A percentile compares a stretch with the other conserved stretches of the same genome.
Evolutionary conservation across 2,329 filamentous ascomycete genomes (phyloP).

Genomic region (Trichoderma endophyticum): DNA sequence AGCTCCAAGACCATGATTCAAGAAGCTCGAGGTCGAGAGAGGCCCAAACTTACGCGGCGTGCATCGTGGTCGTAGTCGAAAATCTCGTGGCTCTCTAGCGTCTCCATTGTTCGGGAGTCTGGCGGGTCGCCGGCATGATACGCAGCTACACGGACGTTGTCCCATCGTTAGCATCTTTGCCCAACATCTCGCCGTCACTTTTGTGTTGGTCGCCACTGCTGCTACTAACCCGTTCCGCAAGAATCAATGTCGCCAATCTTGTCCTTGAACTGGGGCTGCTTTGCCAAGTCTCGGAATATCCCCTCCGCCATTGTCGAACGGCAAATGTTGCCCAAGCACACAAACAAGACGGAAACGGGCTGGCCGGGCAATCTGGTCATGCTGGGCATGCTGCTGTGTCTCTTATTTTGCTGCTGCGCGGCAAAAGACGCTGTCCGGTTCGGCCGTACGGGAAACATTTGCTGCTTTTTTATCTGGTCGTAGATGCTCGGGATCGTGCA

Average conservation of each 20-base stretch:
- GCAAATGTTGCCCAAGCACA: slow-evolving; percentile 97
- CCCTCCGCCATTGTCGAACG: slow-evolving; percentile 93
- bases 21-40: neutral
- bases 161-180: neutral
- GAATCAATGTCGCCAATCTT: slow-evolving; percentile 73
- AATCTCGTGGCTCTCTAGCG: slow-evolving; percentile 71
- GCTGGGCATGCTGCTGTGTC: slow-evolving; percentile 28
- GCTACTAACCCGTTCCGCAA: slow-evolving; percentile 67
- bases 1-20: too few species aligned
- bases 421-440: slow-evolving; percentile 3
- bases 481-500: neutral
- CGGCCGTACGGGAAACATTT: slow-evolving; percentile 15
- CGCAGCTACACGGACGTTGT: slow-evolving; percentile 48
- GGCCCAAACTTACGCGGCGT: slow-evolving; percentile 58
- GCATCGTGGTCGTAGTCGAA: slow-evolving; percentile 73
- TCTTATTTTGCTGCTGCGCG: slow-evolving; percentile 7
- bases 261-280: slow-evolving; percentile 56
- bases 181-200: neutral
- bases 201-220: neutral
- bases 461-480: neutral
- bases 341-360: slow-evolving; percentile 76
- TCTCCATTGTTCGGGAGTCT: slow-evolving; percentile 79
- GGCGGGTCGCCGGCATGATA: slow-evolving; percentile 78
- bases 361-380: slow-evolving; percentile 26
- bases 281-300: slow-evolving; percentile 72